phyloP scores from a whole-genome alignment of 2,329 filamentous ascomycete species.

The Aspergillus japonicus region DNA sequence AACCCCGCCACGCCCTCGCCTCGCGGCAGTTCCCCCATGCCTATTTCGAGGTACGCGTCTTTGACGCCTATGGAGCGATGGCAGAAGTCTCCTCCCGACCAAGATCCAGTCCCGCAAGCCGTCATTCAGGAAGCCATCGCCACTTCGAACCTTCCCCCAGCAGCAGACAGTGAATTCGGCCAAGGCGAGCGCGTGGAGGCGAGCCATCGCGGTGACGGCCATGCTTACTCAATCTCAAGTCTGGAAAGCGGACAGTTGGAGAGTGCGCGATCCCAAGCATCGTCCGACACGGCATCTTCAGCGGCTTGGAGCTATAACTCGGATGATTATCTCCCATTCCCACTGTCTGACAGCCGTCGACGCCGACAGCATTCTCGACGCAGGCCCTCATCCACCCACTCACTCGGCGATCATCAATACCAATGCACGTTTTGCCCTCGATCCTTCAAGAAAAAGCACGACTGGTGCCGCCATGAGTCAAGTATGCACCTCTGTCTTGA shows the following conservation, averaged over 20 bases:
- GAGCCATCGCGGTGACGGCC: conserved; percentile 19
- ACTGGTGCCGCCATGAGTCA: conserved; percentile 53
- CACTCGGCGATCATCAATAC: conserved; percentile 21
- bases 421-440: conserved; percentile 53
- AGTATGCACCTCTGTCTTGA: conserved; percentile 51
- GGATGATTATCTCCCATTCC: conserved; percentile 22
- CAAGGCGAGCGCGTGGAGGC: background rate
- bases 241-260: conserved; percentile 22
- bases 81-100: conserved; percentile 47
- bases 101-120: conserved; percentile 44
- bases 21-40: conserved; percentile 47
- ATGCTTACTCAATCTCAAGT: conserved; percentile 32
- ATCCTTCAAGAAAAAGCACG: conserved; percentile 51
- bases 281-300: conserved; percentile 29
- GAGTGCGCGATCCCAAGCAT: conserved; percentile 27
- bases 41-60: conserved; percentile 31
- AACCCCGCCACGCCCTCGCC: conserved; percentile 25
- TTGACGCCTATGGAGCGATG: conserved; percentile 52
- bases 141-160: conserved; percentile 1
- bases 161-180: background rate
- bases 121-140: conserved; percentile 41
- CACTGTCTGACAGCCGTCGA: conserved; percentile 17
- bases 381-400: conserved; percentile 6
- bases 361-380: conserved; percentile 10
- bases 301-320: conserved; percentile 38